Evolutionary conservation across 148 eudicot species (phyloP), one percentile per base, ranked within the genome.

Genomic region (Salicornia ramosissima): DNA sequence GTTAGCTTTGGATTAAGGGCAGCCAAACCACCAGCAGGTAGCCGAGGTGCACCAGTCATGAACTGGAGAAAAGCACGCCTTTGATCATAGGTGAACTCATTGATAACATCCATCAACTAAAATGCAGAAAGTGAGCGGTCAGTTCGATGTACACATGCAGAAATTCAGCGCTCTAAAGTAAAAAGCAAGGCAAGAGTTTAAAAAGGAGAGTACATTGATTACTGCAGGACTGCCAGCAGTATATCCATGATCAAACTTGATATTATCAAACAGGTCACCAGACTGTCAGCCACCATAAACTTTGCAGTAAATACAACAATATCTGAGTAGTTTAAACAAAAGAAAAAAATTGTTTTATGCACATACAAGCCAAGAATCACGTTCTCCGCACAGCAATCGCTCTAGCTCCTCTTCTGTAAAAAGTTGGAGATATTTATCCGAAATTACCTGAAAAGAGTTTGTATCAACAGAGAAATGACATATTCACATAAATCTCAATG

Each of bases 161-260:
- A 40, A 63, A 5, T 51, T 16, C 24, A 55, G 13, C 21, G 7
- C 31, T 46, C 36, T 22, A 10, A 30, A 21, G 19, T 22, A 61
- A 16, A 36, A 34, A 21, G 10, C 36, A 18, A n/a, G 47, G 40
- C 14, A 22, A 47, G 68, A 28, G 47, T n/a, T 19, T n/a, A 56
- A 47, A 42, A 82, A 86, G 67, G 42, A 29, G 29, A 24, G 30
- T 39, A 94, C 98, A 77, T 87, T 78, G 65, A 86, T 49, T 75
- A 94, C 81, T 13, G 91, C 92, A 80, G 90, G 83, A 76, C 98
- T 94, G 85, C 89, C 83, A 22, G 86, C 85, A 2, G 97, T 87
- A 77, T 94, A 94, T 67, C 98, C 98, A 80, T 94, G 98, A 78
- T 94, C 97, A 68, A 90, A 87, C 77, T 88, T 90, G 82, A 90